Base-by-base conservation (phyloP, 1,284 basidiomycete genomes). In the Ganoderma sp. region DNA sequence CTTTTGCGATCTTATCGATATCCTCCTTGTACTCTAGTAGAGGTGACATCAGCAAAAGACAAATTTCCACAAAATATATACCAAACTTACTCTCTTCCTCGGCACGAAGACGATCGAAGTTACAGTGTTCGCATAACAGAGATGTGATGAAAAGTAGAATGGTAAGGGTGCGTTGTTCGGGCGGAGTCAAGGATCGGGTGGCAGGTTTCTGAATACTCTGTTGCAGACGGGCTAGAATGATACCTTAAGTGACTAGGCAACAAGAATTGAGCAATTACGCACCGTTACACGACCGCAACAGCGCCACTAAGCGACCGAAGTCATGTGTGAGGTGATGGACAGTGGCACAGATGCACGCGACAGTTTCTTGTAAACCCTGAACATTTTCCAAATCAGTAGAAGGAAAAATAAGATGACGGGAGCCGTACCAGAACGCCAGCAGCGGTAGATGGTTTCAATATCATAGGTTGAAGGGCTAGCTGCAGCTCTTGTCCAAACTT, bases 401-500 rank as follows among this genome's bases (percentile, higher is more conserved):
- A 3, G 8, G 32, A 34, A 59, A 59, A 43, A 4, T 37, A 61
- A 19, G 3, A 52, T 52, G n/a, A 14, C 15, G 12, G 42, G 1
- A 39, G 59, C n/a, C 66, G 39, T 65, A 93, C 91, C 75, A 85
- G 80, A 25, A 91, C 79, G 43, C 91, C 89, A 22, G 91, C 88
- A 3, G 85, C 79, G 43, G 87, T 81, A 1, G 89, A 87, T 2
- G 93, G 95, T 74, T 92, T 95, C 74, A 93, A 85, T 45, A 98
- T 91, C 90, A 97, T 95, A 0, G 92, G 92, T 74, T 97, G 88
- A 15, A 98, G 82, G 7, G 90, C 87, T 12, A 85, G 79, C 68
- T 98, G 94, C 19, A 98, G 84, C 61, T 95, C 93, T 63, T 92
- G 88, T 1, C 94, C 94, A 75, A 98, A 96, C 67, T 92, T 95